These are phyloP conservation scores for Coemansia sp. DNA, from an alignment of 192 early-diverging fungal genomes.

Conservation along the genomic window DNA sequence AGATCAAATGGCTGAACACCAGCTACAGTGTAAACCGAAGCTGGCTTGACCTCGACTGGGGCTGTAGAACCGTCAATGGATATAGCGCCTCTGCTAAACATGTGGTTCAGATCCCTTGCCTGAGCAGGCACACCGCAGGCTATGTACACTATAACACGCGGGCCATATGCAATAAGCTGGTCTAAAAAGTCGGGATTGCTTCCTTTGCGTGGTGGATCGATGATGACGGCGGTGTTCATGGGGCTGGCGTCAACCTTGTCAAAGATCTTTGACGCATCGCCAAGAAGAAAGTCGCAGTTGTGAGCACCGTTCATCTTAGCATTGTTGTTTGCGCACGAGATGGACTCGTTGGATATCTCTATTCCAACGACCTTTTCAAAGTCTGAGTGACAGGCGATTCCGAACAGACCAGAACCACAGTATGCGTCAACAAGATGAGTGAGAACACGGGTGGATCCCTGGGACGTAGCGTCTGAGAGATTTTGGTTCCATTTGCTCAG, in stretches of 20 bases:
- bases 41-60: slow-evolving; percentile 22
- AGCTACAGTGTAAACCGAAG: slow-evolving; percentile 59
- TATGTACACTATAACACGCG: slow-evolving; percentile 70
- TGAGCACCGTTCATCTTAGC: slow-evolving; percentile 57
- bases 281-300: slow-evolving; percentile 61
- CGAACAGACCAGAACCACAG: slow-evolving; percentile 74
- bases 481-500: slow-evolving; percentile 44
- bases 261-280: slow-evolving; percentile 63
- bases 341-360: slow-evolving; percentile 63
- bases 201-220: slow-evolving; percentile 73
- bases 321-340: slow-evolving; percentile 66
- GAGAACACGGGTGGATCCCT: slow-evolving; percentile 32
- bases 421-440: slow-evolving; percentile 67
- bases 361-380: slow-evolving; percentile 69
- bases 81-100: slow-evolving; percentile 53
- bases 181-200: slow-evolving; percentile 65
- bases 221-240: slow-evolving; percentile 62
- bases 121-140: slow-evolving; percentile 67
- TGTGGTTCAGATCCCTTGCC: slow-evolving; percentile 58
- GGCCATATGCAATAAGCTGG: slow-evolving; percentile 66
- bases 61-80: slow-evolving; percentile 21
- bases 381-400: slow-evolving; percentile 59
- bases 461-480: slow-evolving; percentile 3
- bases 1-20: slow-evolving; percentile 69
- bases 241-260: slow-evolving; percentile 55